Conservation (phyloP, 2,329 filamentous ascomycete genomes). For the Exophiala phaeomuriformis region DNA sequence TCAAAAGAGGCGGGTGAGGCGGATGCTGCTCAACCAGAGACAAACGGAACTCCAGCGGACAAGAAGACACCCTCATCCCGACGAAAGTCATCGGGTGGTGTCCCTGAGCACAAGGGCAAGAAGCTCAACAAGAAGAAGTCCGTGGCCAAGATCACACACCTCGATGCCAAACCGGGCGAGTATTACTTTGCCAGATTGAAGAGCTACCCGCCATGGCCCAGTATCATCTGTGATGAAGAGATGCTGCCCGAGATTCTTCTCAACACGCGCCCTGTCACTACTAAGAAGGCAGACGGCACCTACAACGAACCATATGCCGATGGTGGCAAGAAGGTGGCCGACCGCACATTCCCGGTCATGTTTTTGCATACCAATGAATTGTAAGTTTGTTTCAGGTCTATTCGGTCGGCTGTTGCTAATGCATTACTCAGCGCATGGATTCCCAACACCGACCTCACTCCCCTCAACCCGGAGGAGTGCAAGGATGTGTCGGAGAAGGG, state of each 20-base stretch:
- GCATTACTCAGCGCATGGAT: slow-evolving; percentile 68
- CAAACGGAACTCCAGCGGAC: slow-evolving; percentile 46
- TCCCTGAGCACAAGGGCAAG: slow-evolving; percentile 63
- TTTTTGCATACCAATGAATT: slow-evolving; percentile 94
- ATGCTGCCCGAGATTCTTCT: slow-evolving; percentile 80
- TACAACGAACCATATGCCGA: slow-evolving; percentile 83
- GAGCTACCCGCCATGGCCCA: slow-evolving; percentile 90
- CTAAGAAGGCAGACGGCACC: slow-evolving; percentile 71
- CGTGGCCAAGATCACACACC: slow-evolving; percentile 60
- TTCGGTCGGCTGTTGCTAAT: slow-evolving; percentile 17
- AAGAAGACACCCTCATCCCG: slow-evolving; percentile 47
- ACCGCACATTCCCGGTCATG: slow-evolving; percentile 90
- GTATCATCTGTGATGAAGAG: slow-evolving; percentile 85
- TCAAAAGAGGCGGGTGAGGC: slow-evolving; percentile 20
- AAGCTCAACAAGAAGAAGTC: slow-evolving; percentile 83
- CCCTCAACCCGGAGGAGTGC: slow-evolving; percentile 67
- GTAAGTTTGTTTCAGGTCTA: slow-evolving; percentile 51
- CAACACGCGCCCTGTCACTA: slow-evolving; percentile 73
- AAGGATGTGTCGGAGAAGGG: slow-evolving; percentile 57
- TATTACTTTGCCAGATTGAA: slow-evolving; percentile 90
- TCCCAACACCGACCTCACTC: slow-evolving; percentile 70
- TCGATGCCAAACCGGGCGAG: slow-evolving; percentile 81
- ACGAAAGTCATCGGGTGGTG: slow-evolving; percentile 63
- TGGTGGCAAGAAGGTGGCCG: slow-evolving; percentile 74
- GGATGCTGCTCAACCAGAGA: slow-evolving; percentile 34